Percentiles rank a stretch among this genome's conserved stretches.
phyloP scores from a whole-genome alignment of 768 basidiomycete species.

The Lactarius deliciosus region DNA sequence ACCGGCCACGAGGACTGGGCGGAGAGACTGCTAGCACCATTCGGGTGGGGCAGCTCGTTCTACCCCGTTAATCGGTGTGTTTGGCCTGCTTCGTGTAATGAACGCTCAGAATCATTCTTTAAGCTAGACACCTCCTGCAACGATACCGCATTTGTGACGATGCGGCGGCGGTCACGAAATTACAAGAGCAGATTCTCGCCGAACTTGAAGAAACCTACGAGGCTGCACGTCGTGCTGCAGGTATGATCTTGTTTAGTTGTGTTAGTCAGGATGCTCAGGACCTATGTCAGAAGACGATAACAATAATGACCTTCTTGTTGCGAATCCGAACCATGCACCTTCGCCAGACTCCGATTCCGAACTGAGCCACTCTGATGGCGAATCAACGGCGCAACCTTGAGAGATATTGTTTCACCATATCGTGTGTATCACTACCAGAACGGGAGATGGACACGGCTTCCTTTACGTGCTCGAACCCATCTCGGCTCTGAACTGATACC shows the following conservation, averaged over 20 bases:
- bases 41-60: conserved; percentile 92
- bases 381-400: not conserved
- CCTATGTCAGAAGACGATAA: not conserved
- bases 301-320: conserved; percentile 19
- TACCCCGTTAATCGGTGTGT: conserved; percentile 78
- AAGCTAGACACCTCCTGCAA: conserved; percentile 46
- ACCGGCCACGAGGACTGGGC: conserved; percentile 84
- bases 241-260: conserved; percentile 37
- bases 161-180: conserved; percentile 53
- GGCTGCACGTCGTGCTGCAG: conserved; percentile 53
- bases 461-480: conserved; percentile 15
- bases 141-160: conserved; percentile 72
- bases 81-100: not conserved
- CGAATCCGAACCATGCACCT: conserved; percentile 26
- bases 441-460: not conserved
- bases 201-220: conserved; percentile 65
- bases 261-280: not conserved
- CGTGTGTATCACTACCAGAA: not conserved
- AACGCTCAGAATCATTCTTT: not conserved
- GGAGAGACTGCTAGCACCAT: conserved; percentile 71
- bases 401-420: not conserved
- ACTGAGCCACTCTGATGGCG: conserved; percentile 6
- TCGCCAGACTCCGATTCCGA: conserved; percentile 10
- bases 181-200: conserved; percentile 67
- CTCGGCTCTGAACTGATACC: not conserved